Evolutionary conservation across 257 asterid genomes (phyloP).

Genomic region (Ilex aquifolium): DNA sequence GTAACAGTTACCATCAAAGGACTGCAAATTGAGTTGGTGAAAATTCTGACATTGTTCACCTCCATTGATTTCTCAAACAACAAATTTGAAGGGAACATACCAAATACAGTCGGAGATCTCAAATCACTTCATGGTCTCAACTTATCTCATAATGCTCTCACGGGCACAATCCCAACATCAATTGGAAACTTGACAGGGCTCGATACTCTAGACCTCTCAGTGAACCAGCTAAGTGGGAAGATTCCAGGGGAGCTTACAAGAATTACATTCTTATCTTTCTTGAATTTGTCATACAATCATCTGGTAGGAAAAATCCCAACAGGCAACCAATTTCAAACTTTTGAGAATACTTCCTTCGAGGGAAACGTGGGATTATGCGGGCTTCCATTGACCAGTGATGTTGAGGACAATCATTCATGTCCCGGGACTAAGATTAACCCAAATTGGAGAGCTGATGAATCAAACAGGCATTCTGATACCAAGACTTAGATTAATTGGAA

Average conservation of each 20-base stretch:
- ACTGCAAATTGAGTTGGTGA: not conserved
- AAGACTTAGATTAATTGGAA: too few relatives aligned
- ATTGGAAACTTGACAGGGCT: conserved; percentile 1
- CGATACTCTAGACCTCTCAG: conserved; percentile 5
- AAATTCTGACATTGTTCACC: not conserved
- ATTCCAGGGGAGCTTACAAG: conserved; percentile 33
- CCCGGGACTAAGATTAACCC: too few relatives aligned
- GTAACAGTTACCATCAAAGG: conserved; percentile 4
- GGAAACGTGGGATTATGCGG: conserved; percentile 24
- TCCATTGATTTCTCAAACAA: conserved; percentile 6
- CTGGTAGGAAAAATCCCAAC: conserved; percentile 32
- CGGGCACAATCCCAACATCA: conserved; percentile 2
- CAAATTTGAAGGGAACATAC: conserved; percentile 4
- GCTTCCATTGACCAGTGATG: not conserved
- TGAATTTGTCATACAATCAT: conserved; percentile 38
- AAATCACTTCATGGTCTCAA: not conserved
- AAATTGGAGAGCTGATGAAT: too few relatives aligned
- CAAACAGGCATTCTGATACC: too few relatives aligned
- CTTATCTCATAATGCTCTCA: conserved; percentile 6
- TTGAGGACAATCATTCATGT: too few relatives aligned
- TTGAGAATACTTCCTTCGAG: conserved; percentile 10
- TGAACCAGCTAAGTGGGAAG: conserved; percentile 26
- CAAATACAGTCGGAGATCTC: conserved; percentile 1
- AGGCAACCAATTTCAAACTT: conserved; percentile 26
- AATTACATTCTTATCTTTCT: conserved; percentile 37